Evolutionary conservation across 192 early-diverging fungal species (phyloP), one percentile per base, ranked within the genome.

Genomic region (Globomyces pollinis-pini): DNA sequence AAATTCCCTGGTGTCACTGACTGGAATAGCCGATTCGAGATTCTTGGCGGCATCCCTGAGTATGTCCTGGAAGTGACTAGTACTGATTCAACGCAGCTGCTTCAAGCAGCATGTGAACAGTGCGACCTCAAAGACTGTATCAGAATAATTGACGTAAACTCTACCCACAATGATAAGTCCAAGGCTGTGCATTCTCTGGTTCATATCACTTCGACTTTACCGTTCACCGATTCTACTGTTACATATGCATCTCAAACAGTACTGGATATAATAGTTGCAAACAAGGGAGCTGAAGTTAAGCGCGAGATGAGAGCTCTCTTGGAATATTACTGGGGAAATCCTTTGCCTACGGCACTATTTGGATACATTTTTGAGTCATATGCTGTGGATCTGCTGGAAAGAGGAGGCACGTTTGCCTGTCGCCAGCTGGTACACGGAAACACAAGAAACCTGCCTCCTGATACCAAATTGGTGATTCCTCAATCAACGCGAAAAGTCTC

Each of bases 341-440:
- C 58, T 59, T 26, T 59, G 12, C 7, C 47, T 20, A 47, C 58
- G 12, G 8, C 58, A n/a, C 28, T 59, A 20, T 59, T 47, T 44
- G 58, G 58, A 36, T 59, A 59, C 26, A 59, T 59, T 18, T 59
- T 59, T 29, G 58, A 59, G 21, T 47, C 58, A 15, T 59, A 59
- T 49, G 58, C 58, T 33, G n/a, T 59, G 9, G 58, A 59, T n/a
- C 5, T 59, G 58, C 43, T 59, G 18, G 58, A 59, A 4, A 36
- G 28, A 51, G 58, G 58, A 5, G 58, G 58, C 24, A 31, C 9
- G 54, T 59, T 59, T 28, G 28, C 36, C 32, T 59, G 58, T 28
- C 58, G 39, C 23, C 43, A 59, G 50, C 49, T 59, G 58, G 58
- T 59, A 1, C 58, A 59, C 38, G 58, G 58, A 59, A 59, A 59